Evolutionary conservation across 176 grass and related monocot genomes (phyloP).

Genomic region (Urochloa ruziziensis): DNA sequence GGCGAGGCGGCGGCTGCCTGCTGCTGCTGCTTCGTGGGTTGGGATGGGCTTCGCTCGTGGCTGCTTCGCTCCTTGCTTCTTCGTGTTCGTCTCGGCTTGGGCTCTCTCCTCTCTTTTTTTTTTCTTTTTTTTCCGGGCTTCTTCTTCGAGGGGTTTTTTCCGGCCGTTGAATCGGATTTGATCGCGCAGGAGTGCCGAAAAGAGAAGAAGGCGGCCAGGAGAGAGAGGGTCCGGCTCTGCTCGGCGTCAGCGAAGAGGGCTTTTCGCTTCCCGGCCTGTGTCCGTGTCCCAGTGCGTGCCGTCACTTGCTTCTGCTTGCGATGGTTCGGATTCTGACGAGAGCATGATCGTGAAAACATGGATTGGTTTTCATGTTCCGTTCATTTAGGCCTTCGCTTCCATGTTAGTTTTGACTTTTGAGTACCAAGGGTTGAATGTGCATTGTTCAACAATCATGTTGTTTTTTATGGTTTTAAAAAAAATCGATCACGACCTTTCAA

Average conservation of each 20-base stretch:
- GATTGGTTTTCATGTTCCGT: too few relatives aligned
- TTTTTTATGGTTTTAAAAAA: too few relatives aligned
- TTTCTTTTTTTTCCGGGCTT: neutral
- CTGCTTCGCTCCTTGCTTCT: constrained; percentile 44
- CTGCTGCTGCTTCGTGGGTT: constrained; percentile 31
- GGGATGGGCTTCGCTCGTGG: constrained; percentile 31
- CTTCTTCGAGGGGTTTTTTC: neutral
- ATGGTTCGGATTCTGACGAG: too few relatives aligned
- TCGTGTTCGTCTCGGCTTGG: constrained; percentile 57
- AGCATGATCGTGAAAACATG: too few relatives aligned
- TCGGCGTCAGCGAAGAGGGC: neutral
- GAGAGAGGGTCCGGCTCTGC: neutral
- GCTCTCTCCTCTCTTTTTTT: neutral
- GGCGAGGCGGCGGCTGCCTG: constrained; percentile 16
- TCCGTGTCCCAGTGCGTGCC: neutral
- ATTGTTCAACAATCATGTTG: too few relatives aligned
- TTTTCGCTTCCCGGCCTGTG: constrained; percentile 15
- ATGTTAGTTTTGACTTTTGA: too few relatives aligned
- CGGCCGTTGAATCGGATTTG: constrained; percentile 71
- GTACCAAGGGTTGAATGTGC: too few relatives aligned
- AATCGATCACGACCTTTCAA: too few relatives aligned
- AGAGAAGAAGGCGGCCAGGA: neutral
- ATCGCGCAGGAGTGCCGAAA: constrained; percentile 34
- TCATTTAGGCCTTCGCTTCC: too few relatives aligned
- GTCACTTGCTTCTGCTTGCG: too few relatives aligned